Conservation (phyloP, 208 protist species). For the Leishmania tropica region DNA sequence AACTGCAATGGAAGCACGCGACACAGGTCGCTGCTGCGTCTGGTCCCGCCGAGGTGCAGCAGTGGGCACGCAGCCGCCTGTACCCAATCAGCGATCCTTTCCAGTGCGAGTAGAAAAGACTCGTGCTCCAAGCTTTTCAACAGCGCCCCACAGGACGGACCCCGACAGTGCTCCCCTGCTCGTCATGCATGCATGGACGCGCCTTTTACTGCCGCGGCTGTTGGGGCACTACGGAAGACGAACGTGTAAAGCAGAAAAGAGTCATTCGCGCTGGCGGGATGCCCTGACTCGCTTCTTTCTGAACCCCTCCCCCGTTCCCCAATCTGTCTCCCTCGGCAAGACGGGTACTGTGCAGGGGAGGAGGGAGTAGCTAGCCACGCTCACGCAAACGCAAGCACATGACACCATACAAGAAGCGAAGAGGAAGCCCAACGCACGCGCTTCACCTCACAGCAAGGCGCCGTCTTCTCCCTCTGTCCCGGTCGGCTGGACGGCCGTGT, state of each 20-base stretch:
- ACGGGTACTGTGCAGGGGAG: neutral
- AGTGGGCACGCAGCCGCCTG: slow-evolving; percentile 32
- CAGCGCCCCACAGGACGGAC: neutral
- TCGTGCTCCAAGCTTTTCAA: neutral
- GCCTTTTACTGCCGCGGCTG: no score
- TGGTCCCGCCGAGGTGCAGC: slow-evolving; percentile 27
- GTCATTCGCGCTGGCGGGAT: neutral
- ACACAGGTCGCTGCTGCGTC: neutral
- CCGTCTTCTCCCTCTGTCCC: neutral
- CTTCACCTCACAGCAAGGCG: neutral
- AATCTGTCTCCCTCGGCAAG: neutral
- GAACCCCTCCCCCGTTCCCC: no score
- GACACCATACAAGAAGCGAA: neutral
- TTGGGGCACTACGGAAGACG: neutral
- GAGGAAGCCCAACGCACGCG: neutral
- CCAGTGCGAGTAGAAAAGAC: slow-evolving; percentile 13
- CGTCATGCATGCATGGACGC: neutral
- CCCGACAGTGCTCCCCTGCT: neutral
- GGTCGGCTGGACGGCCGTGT: neutral
- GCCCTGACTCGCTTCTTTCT: neutral
- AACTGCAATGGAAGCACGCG: slow-evolving; percentile 45
- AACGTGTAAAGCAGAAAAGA: neutral
- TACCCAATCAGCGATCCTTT: slow-evolving; percentile 27
- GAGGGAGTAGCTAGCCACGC: neutral
- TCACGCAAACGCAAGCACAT: neutral